Conservation (phyloP, 257 asterid species). For the Lycium ferocissimum region DNA sequence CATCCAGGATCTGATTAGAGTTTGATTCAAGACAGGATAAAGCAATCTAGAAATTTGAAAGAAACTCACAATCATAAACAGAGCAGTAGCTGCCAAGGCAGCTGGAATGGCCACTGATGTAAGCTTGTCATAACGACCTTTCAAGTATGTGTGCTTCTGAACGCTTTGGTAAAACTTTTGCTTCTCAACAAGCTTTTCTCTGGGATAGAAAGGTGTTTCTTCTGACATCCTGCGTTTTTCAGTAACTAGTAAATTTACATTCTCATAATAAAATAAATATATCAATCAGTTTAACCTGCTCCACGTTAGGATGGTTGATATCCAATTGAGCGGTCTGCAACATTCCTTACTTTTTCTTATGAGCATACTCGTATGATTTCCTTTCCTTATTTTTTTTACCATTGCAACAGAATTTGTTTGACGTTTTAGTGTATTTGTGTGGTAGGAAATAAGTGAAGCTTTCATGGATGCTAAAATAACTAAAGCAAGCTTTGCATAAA, state of each 20-base stretch:
- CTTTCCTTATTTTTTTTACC: background rate
- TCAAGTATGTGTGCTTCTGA: constrained; percentile 37
- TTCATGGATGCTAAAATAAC: background rate
- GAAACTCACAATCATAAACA: constrained; percentile 39
- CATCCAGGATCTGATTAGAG: background rate
- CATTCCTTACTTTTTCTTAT: background rate
- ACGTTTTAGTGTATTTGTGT: background rate
- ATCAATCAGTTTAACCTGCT: constrained; percentile 13
- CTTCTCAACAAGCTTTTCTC: constrained; percentile 38
- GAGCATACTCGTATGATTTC: background rate
- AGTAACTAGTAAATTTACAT: background rate
- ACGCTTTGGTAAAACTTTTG: constrained; percentile 40
- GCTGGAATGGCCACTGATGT: constrained; percentile 46
- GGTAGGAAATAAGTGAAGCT: background rate
- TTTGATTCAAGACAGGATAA: constrained; percentile 5
- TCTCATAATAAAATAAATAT: constrained; percentile 2
- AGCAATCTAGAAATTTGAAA: background rate
- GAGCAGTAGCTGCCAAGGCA: constrained; percentile 37
- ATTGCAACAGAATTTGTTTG: background rate
- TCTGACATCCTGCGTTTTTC: constrained; percentile 38
- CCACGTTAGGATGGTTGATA: background rate
- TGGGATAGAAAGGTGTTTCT: constrained; percentile 41
- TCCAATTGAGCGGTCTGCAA: background rate
- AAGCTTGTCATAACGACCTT: constrained; percentile 36
- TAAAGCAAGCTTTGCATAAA: background rate